phyloP scores from a whole-genome alignment of 257 asterid genomes.

The Solanum chilense region DNA sequence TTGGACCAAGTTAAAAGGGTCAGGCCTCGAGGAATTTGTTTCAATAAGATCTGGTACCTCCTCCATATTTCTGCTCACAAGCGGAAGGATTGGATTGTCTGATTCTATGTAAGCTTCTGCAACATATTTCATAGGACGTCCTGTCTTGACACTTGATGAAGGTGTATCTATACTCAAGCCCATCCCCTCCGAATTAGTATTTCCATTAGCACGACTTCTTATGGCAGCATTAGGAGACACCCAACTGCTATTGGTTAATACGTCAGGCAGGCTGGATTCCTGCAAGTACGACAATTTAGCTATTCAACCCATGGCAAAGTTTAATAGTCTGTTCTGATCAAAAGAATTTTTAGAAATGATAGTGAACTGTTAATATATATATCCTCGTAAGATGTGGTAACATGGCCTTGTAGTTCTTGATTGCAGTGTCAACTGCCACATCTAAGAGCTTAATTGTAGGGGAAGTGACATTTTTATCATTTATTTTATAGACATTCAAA shows the following conservation, averaged over 20 bases:
- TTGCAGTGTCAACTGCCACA: background rate
- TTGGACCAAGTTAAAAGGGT: slow-evolving; percentile 32
- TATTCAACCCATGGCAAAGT: slow-evolving; percentile 25
- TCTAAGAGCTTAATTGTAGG: background rate
- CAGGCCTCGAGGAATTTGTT: slow-evolving; percentile 20
- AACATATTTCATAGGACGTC: background rate
- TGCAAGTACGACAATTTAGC: background rate
- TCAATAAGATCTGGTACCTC: slow-evolving; percentile 10
- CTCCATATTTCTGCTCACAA: slow-evolving; percentile 17
- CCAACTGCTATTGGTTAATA: slow-evolving; percentile 73
- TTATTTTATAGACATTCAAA: background rate
- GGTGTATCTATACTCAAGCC: slow-evolving; percentile 13
- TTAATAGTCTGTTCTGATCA: background rate
- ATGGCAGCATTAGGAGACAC: slow-evolving; percentile 68
- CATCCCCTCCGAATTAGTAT: slow-evolving; percentile 12
- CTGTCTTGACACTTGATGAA: slow-evolving; percentile 33
- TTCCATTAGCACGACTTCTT: slow-evolving; percentile 38
- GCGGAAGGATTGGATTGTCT: slow-evolving; percentile 30
- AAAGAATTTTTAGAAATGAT: background rate
- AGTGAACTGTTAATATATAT: background rate
- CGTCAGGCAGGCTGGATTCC: slow-evolving; percentile 73
- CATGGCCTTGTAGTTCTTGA: background rate
- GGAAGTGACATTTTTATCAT: background rate
- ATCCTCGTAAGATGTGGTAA: background rate
- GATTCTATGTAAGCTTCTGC: slow-evolving; percentile 6